Conservation (phyloP, 805 yeast species). For the Candida stauntonica region DNA sequence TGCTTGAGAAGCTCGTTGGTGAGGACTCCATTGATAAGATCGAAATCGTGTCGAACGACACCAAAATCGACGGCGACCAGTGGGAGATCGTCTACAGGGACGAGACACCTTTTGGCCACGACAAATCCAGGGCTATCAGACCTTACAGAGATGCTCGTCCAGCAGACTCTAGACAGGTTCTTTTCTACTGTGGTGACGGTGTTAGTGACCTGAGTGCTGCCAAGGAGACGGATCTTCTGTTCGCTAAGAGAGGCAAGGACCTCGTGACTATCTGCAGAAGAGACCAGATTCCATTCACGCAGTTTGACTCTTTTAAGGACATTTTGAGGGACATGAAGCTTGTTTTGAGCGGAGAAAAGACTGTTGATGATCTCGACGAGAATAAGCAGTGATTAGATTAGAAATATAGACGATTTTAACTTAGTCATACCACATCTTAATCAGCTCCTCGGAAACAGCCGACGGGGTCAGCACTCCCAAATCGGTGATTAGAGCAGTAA, state of each 20-base stretch:
- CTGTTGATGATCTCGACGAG: constrained; percentile 33
- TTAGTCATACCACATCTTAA: constrained; percentile 95
- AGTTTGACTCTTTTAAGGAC: constrained; percentile 72
- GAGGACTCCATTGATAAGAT: constrained; percentile 65
- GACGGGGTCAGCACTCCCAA: constrained; percentile 95
- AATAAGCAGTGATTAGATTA: constrained; percentile 18
- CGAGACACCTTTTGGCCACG: constrained; percentile 89
- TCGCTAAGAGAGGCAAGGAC: constrained; percentile 92
- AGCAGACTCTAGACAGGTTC: constrained; percentile 45
- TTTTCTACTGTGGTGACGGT: constrained; percentile 97
- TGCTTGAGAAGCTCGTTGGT: constrained; percentile 72
- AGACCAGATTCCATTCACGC: constrained; percentile 79
- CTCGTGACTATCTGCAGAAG: constrained; percentile 77
- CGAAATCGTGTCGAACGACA: constrained; percentile 80
- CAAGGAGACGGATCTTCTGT: constrained; percentile 85
- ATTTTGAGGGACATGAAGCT: constrained; percentile 59
- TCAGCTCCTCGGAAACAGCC: constrained; percentile 97
- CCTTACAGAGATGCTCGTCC: constrained; percentile 31
- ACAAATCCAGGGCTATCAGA: constrained; percentile 79
- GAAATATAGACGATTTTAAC: background rate
- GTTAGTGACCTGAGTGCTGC: constrained; percentile 95
- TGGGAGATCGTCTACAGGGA: constrained; percentile 90
- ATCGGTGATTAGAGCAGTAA: constrained; percentile 94
- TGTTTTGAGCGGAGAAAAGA: constrained; percentile 43
- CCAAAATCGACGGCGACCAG: constrained; percentile 48